phyloP scores from a whole-genome alignment of 192 early-diverging fungal species.

The Mortierella antarctica region DNA sequence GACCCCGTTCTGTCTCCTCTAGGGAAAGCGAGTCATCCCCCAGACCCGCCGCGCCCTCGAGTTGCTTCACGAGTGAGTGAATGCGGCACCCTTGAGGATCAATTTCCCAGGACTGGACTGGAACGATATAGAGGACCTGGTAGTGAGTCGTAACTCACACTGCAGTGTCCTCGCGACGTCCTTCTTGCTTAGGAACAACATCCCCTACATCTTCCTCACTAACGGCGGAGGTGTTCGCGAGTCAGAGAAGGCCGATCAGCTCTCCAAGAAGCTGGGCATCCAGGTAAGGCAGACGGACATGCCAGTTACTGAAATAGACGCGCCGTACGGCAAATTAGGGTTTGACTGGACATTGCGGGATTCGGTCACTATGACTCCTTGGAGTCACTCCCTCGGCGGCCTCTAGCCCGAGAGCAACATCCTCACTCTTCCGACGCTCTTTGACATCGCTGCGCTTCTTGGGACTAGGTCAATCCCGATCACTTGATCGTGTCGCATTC shows the following conservation, averaged over 20 bases:
- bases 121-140: not conserved
- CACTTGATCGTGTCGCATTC: conserved; percentile 89
- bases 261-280: conserved; percentile 67
- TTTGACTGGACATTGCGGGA: too few relatives aligned
- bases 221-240: conserved; percentile 91
- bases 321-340: too few relatives aligned
- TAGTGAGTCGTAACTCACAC: not conserved
- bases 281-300: conserved; percentile 31
- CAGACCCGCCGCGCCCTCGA: conserved; percentile 73
- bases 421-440: not conserved
- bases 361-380: not conserved
- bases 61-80: conserved; percentile 70
- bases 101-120: not conserved
- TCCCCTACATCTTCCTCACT: conserved; percentile 85
- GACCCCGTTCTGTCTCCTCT: not conserved
- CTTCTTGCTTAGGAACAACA: conserved; percentile 51
- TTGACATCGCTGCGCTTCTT: not conserved
- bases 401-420: not conserved
- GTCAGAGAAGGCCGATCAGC: conserved; percentile 73
- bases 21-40: conserved; percentile 76
- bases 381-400: not conserved
- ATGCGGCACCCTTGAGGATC: not conserved
- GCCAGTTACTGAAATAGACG: too few relatives aligned
- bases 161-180: conserved; percentile 2
- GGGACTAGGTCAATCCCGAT: conserved; percentile 59